A percentile compares a stretch with the other conserved stretches of the same genome.
phyloP scores from a whole-genome alignment of 1,284 basidiomycete species.

The Coriolopsis trogii region DNA sequence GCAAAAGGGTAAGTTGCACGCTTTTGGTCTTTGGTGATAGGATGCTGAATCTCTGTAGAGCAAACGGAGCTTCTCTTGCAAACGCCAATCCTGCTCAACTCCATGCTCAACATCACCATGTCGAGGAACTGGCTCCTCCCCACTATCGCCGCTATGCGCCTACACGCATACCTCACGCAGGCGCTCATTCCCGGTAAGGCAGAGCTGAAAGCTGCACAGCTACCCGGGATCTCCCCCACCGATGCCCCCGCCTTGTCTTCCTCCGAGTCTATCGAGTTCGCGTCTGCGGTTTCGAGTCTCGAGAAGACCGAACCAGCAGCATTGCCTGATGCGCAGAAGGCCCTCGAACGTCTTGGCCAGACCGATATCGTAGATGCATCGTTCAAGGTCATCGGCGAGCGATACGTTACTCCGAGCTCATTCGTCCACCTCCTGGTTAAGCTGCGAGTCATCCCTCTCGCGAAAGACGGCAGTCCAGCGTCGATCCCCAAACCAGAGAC shows the following conservation, averaged over 20 bases:
- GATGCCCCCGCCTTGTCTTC: constrained; percentile 50
- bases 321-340: constrained; percentile 63
- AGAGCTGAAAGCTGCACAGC: constrained; percentile 61
- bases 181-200: constrained; percentile 69
- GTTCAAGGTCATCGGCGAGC: constrained; percentile 95
- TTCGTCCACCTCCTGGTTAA: constrained; percentile 91
- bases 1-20: constrained; percentile 55
- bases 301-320: constrained; percentile 59
- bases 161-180: constrained; percentile 87
- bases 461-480: constrained; percentile 29
- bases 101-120: constrained; percentile 82
- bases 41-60: constrained; percentile 42
- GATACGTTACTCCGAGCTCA: constrained; percentile 84
- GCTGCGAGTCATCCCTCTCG: constrained; percentile 66
- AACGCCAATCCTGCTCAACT: constrained; percentile 76
- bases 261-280: constrained; percentile 54
- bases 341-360: constrained; percentile 76
- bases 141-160: constrained; percentile 77
- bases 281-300: constrained; percentile 45
- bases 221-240: constrained; percentile 70
- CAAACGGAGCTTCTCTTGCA: constrained; percentile 72
- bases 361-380: constrained; percentile 84
- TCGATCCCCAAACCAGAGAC: constrained; percentile 40
- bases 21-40: not conserved
- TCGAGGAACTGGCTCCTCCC: constrained; percentile 93